Evolutionary conservation across 805 yeast genomes (phyloP), one percentile per base, ranked within the genome.

Genomic region (Saccharomycopsis sp.): DNA sequence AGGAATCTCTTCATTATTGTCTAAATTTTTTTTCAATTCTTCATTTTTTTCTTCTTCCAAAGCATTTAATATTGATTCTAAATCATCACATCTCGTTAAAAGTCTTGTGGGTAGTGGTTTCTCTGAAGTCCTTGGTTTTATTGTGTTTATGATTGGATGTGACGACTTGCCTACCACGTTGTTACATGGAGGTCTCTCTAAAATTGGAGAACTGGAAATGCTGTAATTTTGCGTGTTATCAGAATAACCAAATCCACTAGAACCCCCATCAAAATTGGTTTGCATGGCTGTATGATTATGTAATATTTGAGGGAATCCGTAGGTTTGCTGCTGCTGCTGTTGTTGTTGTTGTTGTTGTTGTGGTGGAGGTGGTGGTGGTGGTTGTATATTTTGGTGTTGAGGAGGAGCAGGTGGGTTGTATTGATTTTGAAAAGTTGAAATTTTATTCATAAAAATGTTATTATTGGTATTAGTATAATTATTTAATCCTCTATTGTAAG

Each of bases 1-100:
- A 10, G 20, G 34, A 21, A 43, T 36, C 20, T 45, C 49, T 15
- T 35, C 30, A n/a, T 34, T 37, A 18, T 38, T 37, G 14, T 23
- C 29, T 15, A 28, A 28, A 21, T 34, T 38, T 20, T 39, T 28
- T 5, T 27, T 21, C 17, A 31, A 19, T 13, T 15, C 10, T 20
- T 28, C 32, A 5, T 34, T 15, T 15, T 15, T n/a, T 14, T 13
- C 13, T 34, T 25, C 21, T 17, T 39, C 34, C 8, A 15, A 10
- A 8, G 19, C n/a, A 5, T 31, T 21, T 15, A 19, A 12, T 15
- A 12, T 9, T 31, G 35, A 31, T 31, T 31, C 35, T 20, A 31
- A 15, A n/a, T 31, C 15, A 31, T 31, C 10, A 12, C 10, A 10
- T 10, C 26, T 23, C 6, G 26, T 23, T 23, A 23, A 8, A 6